Evolutionary conservation across 2,329 filamentous ascomycete genomes (phyloP).

Genomic region (Blastomyces gilchristii): DNA sequence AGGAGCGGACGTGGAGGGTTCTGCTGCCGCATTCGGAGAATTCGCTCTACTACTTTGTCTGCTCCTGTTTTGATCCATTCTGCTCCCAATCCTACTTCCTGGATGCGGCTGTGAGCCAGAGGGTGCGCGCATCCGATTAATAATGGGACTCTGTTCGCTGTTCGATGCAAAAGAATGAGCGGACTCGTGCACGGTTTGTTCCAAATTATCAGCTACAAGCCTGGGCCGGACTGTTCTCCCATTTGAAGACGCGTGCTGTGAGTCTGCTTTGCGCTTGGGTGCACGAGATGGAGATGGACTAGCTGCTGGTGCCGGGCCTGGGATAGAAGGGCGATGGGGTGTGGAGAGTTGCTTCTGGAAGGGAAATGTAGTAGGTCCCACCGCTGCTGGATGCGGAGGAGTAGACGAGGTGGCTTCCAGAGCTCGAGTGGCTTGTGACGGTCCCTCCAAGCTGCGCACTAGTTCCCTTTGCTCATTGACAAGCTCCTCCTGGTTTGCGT

Average conservation of each 20-base stretch:
- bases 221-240: neutral
- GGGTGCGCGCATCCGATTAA: neutral
- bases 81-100: neutral
- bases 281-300: neutral
- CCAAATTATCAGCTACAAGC: neutral
- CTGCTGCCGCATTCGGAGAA: neutral
- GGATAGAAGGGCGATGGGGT: neutral
- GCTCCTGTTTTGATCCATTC: neutral
- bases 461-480: neutral
- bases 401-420: neutral
- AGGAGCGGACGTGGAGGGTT: neutral
- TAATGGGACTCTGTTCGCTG: neutral
- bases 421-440: neutral
- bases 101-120: neutral
- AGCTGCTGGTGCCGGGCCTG: neutral
- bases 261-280: neutral
- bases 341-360: neutral
- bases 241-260: neutral
- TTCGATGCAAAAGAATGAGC: neutral
- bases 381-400: neutral
- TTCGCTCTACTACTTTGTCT: neutral
- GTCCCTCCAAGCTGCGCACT: neutral
- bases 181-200: neutral
- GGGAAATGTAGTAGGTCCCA: neutral
- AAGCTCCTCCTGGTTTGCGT: conserved; percentile 1